These are phyloP conservation scores for Candida endomychidarum DNA, from an alignment of 805 yeast genomes.

Conservation along the genomic window DNA sequence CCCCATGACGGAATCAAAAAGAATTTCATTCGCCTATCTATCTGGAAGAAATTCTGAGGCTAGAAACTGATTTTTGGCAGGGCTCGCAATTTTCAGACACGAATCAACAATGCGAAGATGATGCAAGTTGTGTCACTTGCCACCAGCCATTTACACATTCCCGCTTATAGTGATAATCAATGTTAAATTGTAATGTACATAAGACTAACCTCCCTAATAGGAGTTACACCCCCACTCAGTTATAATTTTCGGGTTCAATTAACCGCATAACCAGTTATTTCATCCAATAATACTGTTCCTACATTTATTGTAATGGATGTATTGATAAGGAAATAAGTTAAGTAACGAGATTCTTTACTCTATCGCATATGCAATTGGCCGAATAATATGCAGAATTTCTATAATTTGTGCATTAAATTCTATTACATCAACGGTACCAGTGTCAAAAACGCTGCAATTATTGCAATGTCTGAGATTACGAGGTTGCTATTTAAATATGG, in stretches of 20 bases:
- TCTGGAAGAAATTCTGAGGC: background rate
- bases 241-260: too few species aligned
- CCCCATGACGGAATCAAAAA: background rate
- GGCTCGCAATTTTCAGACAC: conserved; percentile 8
- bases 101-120: conserved; percentile 3
- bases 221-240: too few species aligned
- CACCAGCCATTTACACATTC: background rate
- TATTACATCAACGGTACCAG: conserved; percentile 6
- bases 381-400: conserved; percentile 1
- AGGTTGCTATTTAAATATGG: conserved; percentile 6
- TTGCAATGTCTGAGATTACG: conserved; percentile 6
- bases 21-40: background rate
- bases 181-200: too few species aligned
- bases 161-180: background rate
- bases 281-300: too few species aligned
- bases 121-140: conserved; percentile 8
- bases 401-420: background rate
- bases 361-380: background rate
- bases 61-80: background rate
- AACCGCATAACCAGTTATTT: too few species aligned
- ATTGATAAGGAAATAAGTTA: too few species aligned
- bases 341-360: too few species aligned
- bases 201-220: too few species aligned
- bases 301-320: too few species aligned
- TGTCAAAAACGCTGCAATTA: conserved; percentile 3